Evolutionary conservation across 2,329 filamentous ascomycete species (phyloP).

Genomic region (Xylaria sp.): DNA sequence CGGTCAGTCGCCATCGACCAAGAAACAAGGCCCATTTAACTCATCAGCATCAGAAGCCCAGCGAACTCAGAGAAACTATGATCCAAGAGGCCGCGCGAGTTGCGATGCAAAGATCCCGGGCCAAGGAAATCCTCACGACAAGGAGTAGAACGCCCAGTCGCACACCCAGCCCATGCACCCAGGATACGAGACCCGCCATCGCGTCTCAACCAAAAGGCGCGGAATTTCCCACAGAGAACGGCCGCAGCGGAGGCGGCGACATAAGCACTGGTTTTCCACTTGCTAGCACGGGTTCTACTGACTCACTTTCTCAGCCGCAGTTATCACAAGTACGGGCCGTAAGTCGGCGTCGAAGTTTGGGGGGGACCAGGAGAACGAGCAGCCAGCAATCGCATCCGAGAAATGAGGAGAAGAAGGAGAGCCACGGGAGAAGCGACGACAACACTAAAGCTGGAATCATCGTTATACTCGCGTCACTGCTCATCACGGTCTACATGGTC

Average conservation of each 20-base stretch:
- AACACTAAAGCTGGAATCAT: slow-evolving; percentile 8
- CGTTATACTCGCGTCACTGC: slow-evolving; percentile 21
- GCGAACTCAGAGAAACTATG: slow-evolving; percentile 37
- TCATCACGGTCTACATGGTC: slow-evolving; percentile 33
- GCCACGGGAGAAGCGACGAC: not conserved
- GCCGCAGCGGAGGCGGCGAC: slow-evolving; percentile 33
- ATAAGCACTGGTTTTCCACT: slow-evolving; percentile 44
- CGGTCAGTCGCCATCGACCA: not conserved
- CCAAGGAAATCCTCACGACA: slow-evolving; percentile 34
- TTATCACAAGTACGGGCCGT: not conserved
- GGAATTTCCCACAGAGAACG: slow-evolving; percentile 26
- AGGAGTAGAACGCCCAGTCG: slow-evolving; percentile 28
- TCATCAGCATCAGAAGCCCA: slow-evolving; percentile 26
- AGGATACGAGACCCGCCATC: slow-evolving; percentile 18
- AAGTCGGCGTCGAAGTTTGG: not conserved
- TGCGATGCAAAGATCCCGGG: slow-evolving; percentile 44
- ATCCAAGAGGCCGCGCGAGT: slow-evolving; percentile 46
- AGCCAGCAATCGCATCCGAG: not conserved
- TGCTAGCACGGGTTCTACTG: slow-evolving; percentile 6
- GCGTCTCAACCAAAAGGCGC: slow-evolving; percentile 9
- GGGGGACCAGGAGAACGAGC: no score
- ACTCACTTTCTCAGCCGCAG: not conserved
- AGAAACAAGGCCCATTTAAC: slow-evolving; percentile 9
- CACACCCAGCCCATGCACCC: slow-evolving; percentile 33
- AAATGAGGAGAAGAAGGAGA: not conserved